Percentiles rank a stretch among this genome's conserved stretches.
These are phyloP conservation scores for Paramecium tetraurelia DNA, from an alignment of 73 alveolate genomes.

Conservation along the genomic window DNA sequence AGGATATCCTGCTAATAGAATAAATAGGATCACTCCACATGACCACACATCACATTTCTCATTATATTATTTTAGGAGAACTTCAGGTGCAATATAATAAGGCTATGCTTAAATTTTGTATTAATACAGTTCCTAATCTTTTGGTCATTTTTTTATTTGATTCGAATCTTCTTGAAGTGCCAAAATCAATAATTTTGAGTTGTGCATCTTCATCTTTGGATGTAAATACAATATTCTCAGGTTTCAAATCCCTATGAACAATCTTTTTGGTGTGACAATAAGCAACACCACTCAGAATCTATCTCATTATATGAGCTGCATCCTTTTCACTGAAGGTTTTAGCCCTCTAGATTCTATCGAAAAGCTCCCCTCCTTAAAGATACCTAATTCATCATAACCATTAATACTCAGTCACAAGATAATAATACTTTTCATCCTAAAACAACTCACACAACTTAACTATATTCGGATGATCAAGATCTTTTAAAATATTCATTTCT, in stretches of 20 bases:
- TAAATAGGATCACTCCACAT: conserved; percentile 81
- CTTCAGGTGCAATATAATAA: conserved; percentile 90
- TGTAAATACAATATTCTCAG: conserved; percentile 67
- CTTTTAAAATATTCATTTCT: conserved; percentile 75
- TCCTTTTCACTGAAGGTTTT: conserved; percentile 46
- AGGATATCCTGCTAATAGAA: conserved; percentile 78
- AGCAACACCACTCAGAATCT: conserved; percentile 63
- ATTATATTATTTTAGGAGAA: conserved; percentile 66
- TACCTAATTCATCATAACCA: background rate
- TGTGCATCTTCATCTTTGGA: background rate
- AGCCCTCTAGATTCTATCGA: conserved; percentile 44
- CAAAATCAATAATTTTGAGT: conserved; percentile 61
- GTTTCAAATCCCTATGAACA: conserved; percentile 74
- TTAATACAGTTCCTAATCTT: conserved; percentile 83
- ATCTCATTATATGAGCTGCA: conserved; percentile 61
- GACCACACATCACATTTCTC: conserved; percentile 94
- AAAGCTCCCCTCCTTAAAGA: conserved; percentile 68
- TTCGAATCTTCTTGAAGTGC: conserved; percentile 36
- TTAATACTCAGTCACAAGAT: conserved; percentile 48
- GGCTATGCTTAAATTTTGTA: conserved; percentile 57
- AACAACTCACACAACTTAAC: conserved; percentile 47
- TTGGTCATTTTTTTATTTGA: conserved; percentile 74
- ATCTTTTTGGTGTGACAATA: conserved; percentile 72
- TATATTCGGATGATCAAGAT: conserved; percentile 56
- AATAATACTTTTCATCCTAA: conserved; percentile 49